phyloP scores from a whole-genome alignment of 2,329 filamentous ascomycete genomes.

The Alternaria sp. region DNA sequence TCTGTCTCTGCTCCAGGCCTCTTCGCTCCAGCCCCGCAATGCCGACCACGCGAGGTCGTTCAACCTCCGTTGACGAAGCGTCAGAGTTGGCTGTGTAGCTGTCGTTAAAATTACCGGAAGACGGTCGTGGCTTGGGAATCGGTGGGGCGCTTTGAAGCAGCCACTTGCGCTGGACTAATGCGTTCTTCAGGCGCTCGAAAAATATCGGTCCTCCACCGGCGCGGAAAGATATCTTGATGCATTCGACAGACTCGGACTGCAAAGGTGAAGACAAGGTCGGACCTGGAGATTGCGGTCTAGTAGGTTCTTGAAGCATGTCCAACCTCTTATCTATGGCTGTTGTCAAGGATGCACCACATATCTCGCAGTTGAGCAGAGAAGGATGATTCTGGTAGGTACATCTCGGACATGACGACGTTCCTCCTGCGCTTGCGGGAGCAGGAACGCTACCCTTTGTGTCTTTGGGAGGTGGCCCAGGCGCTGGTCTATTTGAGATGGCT shows the following conservation, averaged over 20 bases:
- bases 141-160: constrained; percentile 88
- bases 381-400: constrained; percentile 96
- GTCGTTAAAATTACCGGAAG: constrained; percentile 43
- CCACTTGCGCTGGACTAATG: constrained; percentile 94
- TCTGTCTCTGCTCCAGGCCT: constrained; percentile 82
- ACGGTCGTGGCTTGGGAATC: constrained; percentile 68
- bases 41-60: constrained; percentile 70
- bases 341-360: constrained; percentile 80
- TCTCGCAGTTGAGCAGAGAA: constrained; percentile 83
- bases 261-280: constrained; percentile 63
- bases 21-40: constrained; percentile 92
- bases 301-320: constrained; percentile 44
- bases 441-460: constrained; percentile 47
- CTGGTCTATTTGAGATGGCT: constrained; percentile 67
- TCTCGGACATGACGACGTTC: constrained; percentile 67
- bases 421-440: constrained; percentile 14
- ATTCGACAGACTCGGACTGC: constrained; percentile 69
- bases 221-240: constrained; percentile 90
- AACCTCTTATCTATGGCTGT: constrained; percentile 56
- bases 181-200: constrained; percentile 83
- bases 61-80: constrained; percentile 24
- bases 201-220: constrained; percentile 89
- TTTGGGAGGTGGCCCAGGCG: constrained; percentile 35
- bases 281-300: constrained; percentile 77
- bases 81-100: constrained; percentile 28